Base-by-base conservation (phyloP, 306 rosid species). In the Cucurbita maxima region DNA sequence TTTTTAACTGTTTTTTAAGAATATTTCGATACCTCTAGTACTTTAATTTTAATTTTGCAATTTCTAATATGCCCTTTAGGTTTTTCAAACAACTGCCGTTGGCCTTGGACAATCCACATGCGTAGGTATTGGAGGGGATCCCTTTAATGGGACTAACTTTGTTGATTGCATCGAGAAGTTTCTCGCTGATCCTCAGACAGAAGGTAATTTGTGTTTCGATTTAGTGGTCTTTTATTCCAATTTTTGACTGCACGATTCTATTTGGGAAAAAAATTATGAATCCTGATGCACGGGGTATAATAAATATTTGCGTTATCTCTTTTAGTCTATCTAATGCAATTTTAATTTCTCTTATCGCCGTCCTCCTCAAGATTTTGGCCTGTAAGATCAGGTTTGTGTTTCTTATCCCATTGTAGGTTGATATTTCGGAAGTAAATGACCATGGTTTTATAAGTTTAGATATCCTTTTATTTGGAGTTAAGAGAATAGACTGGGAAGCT, bases 61-160 rank as follows among this genome's bases (percentile, higher is more conserved):
- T 63, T 37, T 41, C 18, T 34, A 34, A 68, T 45, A 25, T 54
- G 62, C 62, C 73, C 38, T 85, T 66, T 81, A 95, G 99, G 99
- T 95, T 81, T 95, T 84, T 84, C 99, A 91, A 88, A 95, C 99
- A 19, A 91, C 99, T 77, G 87, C 92, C 71, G 99, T 91, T 80
- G 97, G 99, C 83, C 99, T 91, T 79, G 99, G 99, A 77, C 99
- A 95, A 81, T 95, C 99, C 63, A 95, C 99, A 40, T 95, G 99
- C 76, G 99, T 95, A 74, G 99, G 99, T 72, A 95, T 95, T 8
- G 99, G 97, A 58, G 97, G 99, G 50, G 99, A 95, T 84, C 99
- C 99, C 78, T 95, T 95, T 79, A 95, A 95, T 38, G 97, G 97
- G 80, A 95, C 99, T 66, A 95, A 95, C 87, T 95, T 95, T 77